Base-by-base conservation (phyloP, 257 asterid genomes). In the Rehmannia glutinosa region DNA sequence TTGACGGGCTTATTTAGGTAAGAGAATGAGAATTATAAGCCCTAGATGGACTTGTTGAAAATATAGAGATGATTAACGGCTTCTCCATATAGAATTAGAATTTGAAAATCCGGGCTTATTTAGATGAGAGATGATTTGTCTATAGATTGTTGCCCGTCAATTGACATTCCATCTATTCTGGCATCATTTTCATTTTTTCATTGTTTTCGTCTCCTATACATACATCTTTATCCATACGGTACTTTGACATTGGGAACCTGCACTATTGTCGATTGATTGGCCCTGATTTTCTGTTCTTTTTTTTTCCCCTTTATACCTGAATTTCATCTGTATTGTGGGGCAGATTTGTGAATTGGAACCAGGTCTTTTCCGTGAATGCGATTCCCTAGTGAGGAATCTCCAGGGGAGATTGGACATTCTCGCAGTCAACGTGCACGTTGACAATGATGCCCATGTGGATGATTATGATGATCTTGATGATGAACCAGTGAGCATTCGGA, bases 401-500 rank as follows among this genome's bases (percentile, higher is more conserved):
- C 96, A 82, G 66, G 98, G 98, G 42, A 88, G 96, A 73, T 15
- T 84, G 56, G 98, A 93, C 77, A 86, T 90, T 66, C 86, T 90
- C 50, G 98, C 94, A 11, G 95, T 86, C 67, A 90, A 88, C 41
- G 95, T 88, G 66, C 96, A 90, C 62, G 69, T 82, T 64, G 96
- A 90, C 61, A 80, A 85, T 11, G 95, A 93, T 55, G 77, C 86
- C 3, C 76, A 72, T 1, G 91, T 82, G 20, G 97, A 90, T 60
- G 71, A 78, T 17, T 90, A 76, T 2, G 99, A 88, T 64, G 99
- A 88, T 55, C 66, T 77, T n/a, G 97, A 90, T 62, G 90, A 85
- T 13, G 95, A 85, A 45, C 70, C 77, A 49, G 43, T 73, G 25
- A 81, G 71, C 69, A 12, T 43, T 47, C 77, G 51, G 68, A 85